Conservation (phyloP, 2,329 filamentous ascomycete genomes). For the Cadophora luteo-olivacea region DNA sequence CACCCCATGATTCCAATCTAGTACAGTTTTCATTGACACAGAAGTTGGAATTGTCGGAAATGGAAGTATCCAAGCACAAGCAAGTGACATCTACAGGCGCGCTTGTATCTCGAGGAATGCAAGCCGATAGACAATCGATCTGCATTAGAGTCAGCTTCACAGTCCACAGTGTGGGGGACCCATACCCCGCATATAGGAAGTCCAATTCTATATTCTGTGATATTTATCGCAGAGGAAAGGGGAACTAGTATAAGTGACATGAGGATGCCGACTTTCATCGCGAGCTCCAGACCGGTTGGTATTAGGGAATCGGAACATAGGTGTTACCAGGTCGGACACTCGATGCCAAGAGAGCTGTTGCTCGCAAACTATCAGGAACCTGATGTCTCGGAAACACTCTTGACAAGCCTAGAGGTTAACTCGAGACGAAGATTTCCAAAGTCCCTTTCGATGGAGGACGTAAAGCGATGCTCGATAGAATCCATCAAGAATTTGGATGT, state of each 20-base stretch:
- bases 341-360: background rate
- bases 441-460: background rate
- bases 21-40: slow-evolving; percentile 7
- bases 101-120: slow-evolving; percentile 1
- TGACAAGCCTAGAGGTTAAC: background rate
- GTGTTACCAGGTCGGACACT: background rate
- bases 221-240: background rate
- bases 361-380: background rate
- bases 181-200: background rate
- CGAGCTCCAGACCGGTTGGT: slow-evolving; percentile 4
- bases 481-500: background rate
- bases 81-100: background rate
- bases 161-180: background rate
- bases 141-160: background rate
- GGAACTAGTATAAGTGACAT: background rate
- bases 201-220: background rate
- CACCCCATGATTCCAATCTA: slow-evolving; percentile 5
- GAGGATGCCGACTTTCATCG: background rate
- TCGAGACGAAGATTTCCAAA: background rate
- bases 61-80: background rate
- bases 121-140: slow-evolving; percentile 11
- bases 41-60: slow-evolving; percentile 2
- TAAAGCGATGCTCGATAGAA: background rate
- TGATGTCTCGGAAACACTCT: background rate
- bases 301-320: background rate